Evolutionary conservation across 2,329 filamentous ascomycete species (phyloP).

Genomic region (Pseudogymnoascus sp.): DNA sequence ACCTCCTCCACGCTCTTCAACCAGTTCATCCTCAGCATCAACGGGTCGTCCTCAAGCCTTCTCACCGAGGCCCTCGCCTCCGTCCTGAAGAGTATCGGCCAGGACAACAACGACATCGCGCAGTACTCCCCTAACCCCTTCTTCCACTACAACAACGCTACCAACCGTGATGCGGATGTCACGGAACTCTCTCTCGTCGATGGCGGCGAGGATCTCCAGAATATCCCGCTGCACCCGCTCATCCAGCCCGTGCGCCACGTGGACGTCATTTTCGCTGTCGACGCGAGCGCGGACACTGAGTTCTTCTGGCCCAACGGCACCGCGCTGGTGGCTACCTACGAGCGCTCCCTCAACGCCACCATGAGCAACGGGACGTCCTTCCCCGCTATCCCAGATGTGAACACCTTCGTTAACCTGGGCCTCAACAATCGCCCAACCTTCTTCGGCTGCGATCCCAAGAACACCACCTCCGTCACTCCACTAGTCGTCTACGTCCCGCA

Average conservation of each 20-base stretch:
- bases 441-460: slow-evolving; percentile 66
- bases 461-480: slow-evolving; percentile 50
- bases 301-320: slow-evolving; percentile 71
- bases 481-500: slow-evolving; percentile 85
- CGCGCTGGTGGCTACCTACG: slow-evolving; percentile 63
- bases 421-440: slow-evolving; percentile 68
- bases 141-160: slow-evolving; percentile 50
- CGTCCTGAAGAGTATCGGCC: slow-evolving; percentile 47
- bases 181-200: slow-evolving; percentile 62
- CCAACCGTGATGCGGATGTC: slow-evolving; percentile 47
- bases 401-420: slow-evolving; percentile 71
- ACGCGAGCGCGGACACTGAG: slow-evolving; percentile 64
- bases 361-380: slow-evolving; percentile 62
- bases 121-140: slow-evolving; percentile 71
- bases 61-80: slow-evolving; percentile 42
- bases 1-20: slow-evolving; percentile 84
- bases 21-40: slow-evolving; percentile 57
- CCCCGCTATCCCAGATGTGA: slow-evolving; percentile 61
- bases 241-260: slow-evolving; percentile 64
- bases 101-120: slow-evolving; percentile 62
- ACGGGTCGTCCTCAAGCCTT: slow-evolving; percentile 38
- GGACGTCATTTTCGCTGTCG: slow-evolving; percentile 74
- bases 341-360: slow-evolving; percentile 48
- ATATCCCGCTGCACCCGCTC: slow-evolving; percentile 69
- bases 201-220: slow-evolving; percentile 69